Percentiles rank a stretch among this genome's conserved stretches.
These are phyloP conservation scores for Dioszegia hungarica DNA, from an alignment of 768 basidiomycete genomes.

Conservation along the genomic window DNA sequence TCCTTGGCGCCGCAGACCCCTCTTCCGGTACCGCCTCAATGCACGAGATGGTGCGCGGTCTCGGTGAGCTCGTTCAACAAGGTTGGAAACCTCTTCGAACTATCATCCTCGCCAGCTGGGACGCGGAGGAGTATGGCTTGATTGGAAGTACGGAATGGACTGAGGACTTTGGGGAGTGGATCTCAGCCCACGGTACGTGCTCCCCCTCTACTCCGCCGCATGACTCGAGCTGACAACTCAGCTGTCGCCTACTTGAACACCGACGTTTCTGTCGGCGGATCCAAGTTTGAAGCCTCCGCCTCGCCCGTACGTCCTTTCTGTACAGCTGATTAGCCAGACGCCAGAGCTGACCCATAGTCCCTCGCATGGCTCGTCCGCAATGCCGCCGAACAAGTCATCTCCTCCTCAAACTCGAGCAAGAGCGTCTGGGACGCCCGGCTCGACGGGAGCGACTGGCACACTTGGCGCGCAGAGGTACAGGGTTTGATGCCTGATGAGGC, in stretches of 20 bases:
- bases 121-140: constrained; percentile 59
- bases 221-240: constrained; percentile 1
- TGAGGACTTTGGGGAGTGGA: constrained; percentile 82
- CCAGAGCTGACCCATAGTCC: constrained; percentile 49
- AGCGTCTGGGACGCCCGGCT: constrained; percentile 73
- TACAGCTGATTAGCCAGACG: background rate
- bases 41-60: constrained; percentile 70
- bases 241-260: constrained; percentile 85
- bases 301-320: constrained; percentile 56
- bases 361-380: constrained; percentile 68
- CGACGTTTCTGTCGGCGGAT: constrained; percentile 64
- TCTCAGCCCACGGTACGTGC: constrained; percentile 57
- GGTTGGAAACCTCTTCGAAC: constrained; percentile 83
- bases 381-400: constrained; percentile 66
- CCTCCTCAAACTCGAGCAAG: constrained; percentile 62
- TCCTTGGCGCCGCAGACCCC: constrained; percentile 58
- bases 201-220: background rate
- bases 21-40: constrained; percentile 71
- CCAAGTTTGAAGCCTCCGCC: constrained; percentile 57
- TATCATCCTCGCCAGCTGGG: constrained; percentile 69
- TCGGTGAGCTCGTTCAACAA: constrained; percentile 61
- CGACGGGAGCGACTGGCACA: constrained; percentile 58
- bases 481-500: constrained; percentile 31
- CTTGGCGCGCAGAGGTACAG: constrained; percentile 21
- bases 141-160: constrained; percentile 86